Evolutionary conservation across 2,329 filamentous ascomycete species (phyloP), one percentile per base, ranked within the genome.

Genomic region (Pseudocercospora vitis): DNA sequence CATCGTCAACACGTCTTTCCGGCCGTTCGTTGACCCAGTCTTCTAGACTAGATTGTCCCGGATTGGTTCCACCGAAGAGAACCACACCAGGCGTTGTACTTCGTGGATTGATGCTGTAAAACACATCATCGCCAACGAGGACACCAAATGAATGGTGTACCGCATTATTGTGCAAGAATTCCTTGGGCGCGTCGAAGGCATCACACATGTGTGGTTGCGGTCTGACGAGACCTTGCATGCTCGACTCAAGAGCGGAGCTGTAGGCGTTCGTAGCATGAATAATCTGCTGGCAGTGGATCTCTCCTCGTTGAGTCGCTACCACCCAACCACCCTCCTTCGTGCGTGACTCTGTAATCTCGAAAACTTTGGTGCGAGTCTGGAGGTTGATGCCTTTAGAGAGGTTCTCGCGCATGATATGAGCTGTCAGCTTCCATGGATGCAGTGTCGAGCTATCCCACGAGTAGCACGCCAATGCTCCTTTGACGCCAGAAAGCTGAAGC

Each of bases 341-440:
- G 58, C 63, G 33, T 71, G 50, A 12, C 48, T 31, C 23, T 6
- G 42, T 29, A 21, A 46, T 21, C 9, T 16, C 35, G 7, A 56
- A 59, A 1, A 83, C 87, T 0, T 86, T 81, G 12, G 88, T 91
- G 55, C 79, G 82, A 4, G 87, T 90, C 70, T 91, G 88, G 19
- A 91, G 76, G 63, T 90, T 91, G 64, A 90, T 82, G n/a, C 42
- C 42, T 1, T 46, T 28, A 4, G 79, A 64, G 0, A 88, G 77
- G 6, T 74, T 46, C 9, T 9, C 69, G 65, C 88, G 82, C 1
- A 95, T 73, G 0, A 91, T 77, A 72, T 84, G 86, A 1, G 83
- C 76, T 1, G 95, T 83, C 14, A 95, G 80, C 72, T 92, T 95
- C 70, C 95, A 95, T 0, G 90, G 89, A 87, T 87, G 91, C 32